Evolutionary conservation across 176 grass and related monocot genomes (phyloP), one percentile per base, ranked within the genome.

Genomic region (Ampelocalamus luodianensis): DNA sequence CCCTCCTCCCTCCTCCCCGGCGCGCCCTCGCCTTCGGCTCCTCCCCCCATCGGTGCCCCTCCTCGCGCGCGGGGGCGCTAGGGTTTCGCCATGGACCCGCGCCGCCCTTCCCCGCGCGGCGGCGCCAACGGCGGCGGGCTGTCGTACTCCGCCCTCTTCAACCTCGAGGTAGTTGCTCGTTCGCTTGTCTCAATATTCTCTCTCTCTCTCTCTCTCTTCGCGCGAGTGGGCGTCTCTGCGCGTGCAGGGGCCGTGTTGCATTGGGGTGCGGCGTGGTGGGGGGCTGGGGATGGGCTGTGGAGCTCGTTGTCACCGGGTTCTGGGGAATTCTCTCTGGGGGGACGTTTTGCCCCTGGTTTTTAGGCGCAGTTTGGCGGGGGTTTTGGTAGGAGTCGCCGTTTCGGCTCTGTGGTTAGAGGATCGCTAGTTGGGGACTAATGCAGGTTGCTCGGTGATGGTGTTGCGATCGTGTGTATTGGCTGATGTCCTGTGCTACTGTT

Each of bases 121-220:
- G 86, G 84, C 74, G 88, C 92, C 46, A 91, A 92, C 84, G 84
- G 89, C 72, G 82, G 87, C 84, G 82, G 86, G 36, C 79, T 94
- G 60, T 91, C 92, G 34, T 94, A 94, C 84, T 93, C 90, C 66
- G 79, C 90, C 53, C 92, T 97, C 40, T 97, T 97, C 86, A 93
- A 96, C 85, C 93, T 96, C 78, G 93, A 99, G 90, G 97, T 96
- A 74, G 45, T 53, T 9, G 37, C 65, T 74, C 45, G 50, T 50
- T 69, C 13, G 48, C 54, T 56, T 20, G 54, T 6, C 24, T 64
- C 61, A 2, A 1, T 5, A 14, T 53, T 58, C 14, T 43, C 17
- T 70, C 58, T 51, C 44, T n/a, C n/a, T n/a, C n/a, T n/a, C 15
- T 64, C 13, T 53, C 45, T 62, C 43, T 38, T 24, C 16, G 58